Conservation (phyloP, 208 protist species). For the Vickermania ingenoplastis region DNA sequence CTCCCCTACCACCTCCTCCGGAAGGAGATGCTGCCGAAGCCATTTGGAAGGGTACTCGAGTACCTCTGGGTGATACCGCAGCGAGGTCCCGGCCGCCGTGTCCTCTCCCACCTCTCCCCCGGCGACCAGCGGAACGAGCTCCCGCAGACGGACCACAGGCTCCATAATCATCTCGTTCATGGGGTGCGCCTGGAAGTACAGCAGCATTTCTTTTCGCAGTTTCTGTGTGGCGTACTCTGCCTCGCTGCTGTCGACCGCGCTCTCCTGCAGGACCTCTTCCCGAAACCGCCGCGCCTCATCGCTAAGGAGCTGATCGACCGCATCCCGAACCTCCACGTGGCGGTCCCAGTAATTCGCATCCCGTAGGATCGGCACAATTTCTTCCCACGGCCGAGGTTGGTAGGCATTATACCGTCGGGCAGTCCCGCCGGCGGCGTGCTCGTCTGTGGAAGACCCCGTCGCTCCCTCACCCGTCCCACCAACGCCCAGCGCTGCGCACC, state of each 20-base stretch:
- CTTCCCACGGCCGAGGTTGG: slow-evolving; percentile 43
- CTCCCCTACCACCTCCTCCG: background rate
- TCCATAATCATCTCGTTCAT: slow-evolving; percentile 89
- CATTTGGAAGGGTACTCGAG: background rate
- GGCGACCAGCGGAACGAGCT: slow-evolving; percentile 27
- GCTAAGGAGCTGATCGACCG: slow-evolving; percentile 31
- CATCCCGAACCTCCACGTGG: slow-evolving; percentile 18
- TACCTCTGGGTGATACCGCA: background rate
- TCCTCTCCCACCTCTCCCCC: background rate
- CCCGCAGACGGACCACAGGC: slow-evolving; percentile 66
- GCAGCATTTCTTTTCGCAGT: slow-evolving; percentile 67
- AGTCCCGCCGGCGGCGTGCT: slow-evolving; percentile 11
- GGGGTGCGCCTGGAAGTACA: slow-evolving; percentile 78
- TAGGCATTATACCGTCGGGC: slow-evolving; percentile 54
- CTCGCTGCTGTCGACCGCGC: slow-evolving; percentile 66
- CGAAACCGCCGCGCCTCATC: slow-evolving; percentile 25
- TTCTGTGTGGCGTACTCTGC: slow-evolving; percentile 50
- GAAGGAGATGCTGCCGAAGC: background rate
- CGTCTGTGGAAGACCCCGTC: too few species aligned
- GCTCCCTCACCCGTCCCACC: too few species aligned
- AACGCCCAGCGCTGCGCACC: too few species aligned
- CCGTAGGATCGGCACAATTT: slow-evolving; percentile 29
- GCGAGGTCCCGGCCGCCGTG: background rate
- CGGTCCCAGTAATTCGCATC: slow-evolving; percentile 68
- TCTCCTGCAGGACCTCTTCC: slow-evolving; percentile 51